Base-by-base conservation (phyloP, 2,329 filamentous ascomycete species). In the Phyllosticta citriasiana region DNA sequence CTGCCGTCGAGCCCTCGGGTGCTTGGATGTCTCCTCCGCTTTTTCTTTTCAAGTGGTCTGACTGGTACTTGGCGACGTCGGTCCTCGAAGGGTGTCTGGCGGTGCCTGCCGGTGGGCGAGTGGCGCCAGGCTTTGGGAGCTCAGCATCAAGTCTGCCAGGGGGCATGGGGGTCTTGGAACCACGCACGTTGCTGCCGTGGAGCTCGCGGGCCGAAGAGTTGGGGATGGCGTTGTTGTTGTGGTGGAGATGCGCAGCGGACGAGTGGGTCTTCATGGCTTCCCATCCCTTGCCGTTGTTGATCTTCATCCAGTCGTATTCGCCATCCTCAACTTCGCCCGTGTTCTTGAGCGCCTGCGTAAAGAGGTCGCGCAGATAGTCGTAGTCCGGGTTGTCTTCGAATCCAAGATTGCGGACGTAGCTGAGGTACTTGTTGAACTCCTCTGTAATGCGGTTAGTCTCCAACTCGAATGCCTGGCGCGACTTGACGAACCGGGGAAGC, bases 221-320 rank as follows among this genome's bases (percentile, higher is more conserved):
- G 66, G 88, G 89, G 69, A 88, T 80, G 63, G 80, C 82, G 76
- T 91, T 91, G 73, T 91, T 91, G 73, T 87, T 84, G 78, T 90
- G 87, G 78, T 92, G 89, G 67, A 90, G 80, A 74, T 89, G 87
- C 69, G 88, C 87, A 75, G 90, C 82, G 24, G 84, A 84, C 56
- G 84, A 80, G 70, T 88, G 85, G 63, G 82, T 79, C 72, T 88
- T 88, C 75, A 87, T 89, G 63, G 84, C 85, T 77, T 96, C 91
- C 90, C 90, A 96, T 65, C 91, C 91, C 78, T 96, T 94, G 68
- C 87, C 87, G 77, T 91, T 90, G 80, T 91, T 94, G 68, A 96
- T 82, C 82, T 96, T 97, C 91, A 97, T 96, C 94, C 94, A 99
- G 79, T 99, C 94, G 76, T 97, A 99, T 75, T 97, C 93, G 71